These are phyloP conservation scores for Erythrophleum ivorense DNA, from an alignment of 331 rosid species.

Conservation along the genomic window DNA sequence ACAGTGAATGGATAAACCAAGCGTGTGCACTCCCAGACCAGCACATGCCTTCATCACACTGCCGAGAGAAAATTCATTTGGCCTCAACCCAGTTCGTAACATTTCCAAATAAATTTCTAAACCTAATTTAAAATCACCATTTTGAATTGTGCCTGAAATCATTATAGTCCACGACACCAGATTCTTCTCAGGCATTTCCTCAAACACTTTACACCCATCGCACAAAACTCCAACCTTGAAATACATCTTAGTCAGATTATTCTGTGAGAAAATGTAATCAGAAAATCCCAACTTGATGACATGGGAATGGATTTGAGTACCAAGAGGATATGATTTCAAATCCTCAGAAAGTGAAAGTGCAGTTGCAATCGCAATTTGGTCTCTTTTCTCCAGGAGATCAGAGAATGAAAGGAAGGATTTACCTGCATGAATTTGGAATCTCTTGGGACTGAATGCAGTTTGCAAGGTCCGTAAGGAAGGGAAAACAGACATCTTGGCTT, in stretches of 20 bases:
- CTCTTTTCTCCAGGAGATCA: constrained; percentile 31
- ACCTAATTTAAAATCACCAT: constrained; percentile 51
- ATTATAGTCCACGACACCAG: constrained; percentile 66
- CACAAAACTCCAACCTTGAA: constrained; percentile 41
- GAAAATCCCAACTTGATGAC: constrained; percentile 51
- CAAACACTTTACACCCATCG: constrained; percentile 49
- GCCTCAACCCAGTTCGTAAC: constrained; percentile 51
- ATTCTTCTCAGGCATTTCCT: constrained; percentile 58
- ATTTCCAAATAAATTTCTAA: constrained; percentile 49
- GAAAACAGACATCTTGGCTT: neutral
- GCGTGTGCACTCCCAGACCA: constrained; percentile 35
- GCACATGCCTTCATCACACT: constrained; percentile 64
- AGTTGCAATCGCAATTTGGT: constrained; percentile 44
- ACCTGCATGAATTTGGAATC: constrained; percentile 4
- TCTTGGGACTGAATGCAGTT: constrained; percentile 2
- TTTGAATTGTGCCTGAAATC: constrained; percentile 51
- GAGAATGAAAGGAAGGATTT: constrained; percentile 33
- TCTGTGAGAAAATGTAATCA: constrained; percentile 46
- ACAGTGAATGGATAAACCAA: constrained; percentile 56
- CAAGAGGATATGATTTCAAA: constrained; percentile 43
- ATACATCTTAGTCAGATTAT: constrained; percentile 61
- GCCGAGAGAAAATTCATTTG: constrained; percentile 60
- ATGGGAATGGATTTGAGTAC: constrained; percentile 53
- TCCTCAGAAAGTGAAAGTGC: constrained; percentile 53
- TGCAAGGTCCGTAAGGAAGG: constrained; percentile 12